These are phyloP conservation scores for Corrigiola litoralis DNA, from an alignment of 179 eudicot genomes.

Conservation along the genomic window DNA sequence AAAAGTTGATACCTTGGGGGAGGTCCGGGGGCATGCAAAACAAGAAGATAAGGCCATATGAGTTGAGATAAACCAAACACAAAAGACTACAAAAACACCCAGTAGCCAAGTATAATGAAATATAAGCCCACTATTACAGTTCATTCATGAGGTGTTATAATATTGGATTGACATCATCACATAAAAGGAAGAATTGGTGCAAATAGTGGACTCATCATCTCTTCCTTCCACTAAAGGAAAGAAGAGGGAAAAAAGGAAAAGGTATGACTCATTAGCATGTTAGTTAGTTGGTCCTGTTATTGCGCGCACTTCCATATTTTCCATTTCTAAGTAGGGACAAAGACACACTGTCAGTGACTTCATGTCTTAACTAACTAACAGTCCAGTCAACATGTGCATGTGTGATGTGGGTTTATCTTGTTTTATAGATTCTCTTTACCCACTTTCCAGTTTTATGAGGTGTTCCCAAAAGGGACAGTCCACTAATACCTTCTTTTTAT, in stretches of 20 bases:
- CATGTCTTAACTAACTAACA: background rate
- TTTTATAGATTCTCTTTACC: slow-evolving; percentile 1
- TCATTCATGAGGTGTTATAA: background rate
- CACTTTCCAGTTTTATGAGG: too few species aligned
- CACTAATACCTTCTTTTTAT: too few species aligned
- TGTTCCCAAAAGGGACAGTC: too few species aligned
- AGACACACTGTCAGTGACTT: background rate
- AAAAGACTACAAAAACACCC: slow-evolving; percentile 8
- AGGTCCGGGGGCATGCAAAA: slow-evolving; percentile 34
- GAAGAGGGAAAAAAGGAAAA: background rate
- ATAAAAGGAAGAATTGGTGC: background rate
- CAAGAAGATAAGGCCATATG: slow-evolving; percentile 52
- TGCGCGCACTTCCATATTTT: background rate
- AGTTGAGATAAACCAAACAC: slow-evolving; percentile 7
- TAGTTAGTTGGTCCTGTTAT: slow-evolving; percentile 1
- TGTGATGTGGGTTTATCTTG: slow-evolving; percentile 10
- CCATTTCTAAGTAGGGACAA: background rate
- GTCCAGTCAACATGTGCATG: background rate
- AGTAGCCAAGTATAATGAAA: background rate
- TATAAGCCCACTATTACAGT: slow-evolving; percentile 3
- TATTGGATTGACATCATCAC: slow-evolving; percentile 4
- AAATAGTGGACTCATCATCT: background rate
- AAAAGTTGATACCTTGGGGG: slow-evolving; percentile 40
- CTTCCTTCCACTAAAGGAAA: slow-evolving; percentile 12
- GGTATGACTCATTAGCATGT: too few species aligned